Evolutionary conservation across 2,329 filamentous ascomycete species (phyloP).

Genomic region (Cadophora luteo-olivacea): DNA sequence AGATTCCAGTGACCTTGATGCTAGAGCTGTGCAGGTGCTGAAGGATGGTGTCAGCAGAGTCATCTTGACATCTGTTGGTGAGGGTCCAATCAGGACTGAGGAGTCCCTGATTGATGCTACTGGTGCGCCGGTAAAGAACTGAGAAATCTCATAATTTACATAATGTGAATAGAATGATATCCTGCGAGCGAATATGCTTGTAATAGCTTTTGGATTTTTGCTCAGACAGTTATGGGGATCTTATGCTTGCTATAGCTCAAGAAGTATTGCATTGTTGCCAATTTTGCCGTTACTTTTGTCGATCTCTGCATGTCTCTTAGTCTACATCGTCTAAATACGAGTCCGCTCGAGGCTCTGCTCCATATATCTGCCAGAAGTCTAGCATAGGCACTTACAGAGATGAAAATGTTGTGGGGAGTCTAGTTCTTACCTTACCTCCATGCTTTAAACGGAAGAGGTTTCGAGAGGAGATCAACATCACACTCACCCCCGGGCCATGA

Average conservation of each 20-base stretch:
- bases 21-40: conserved; percentile 68
- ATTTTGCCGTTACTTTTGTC: too few species aligned
- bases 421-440: too few species aligned
- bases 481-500: not conserved
- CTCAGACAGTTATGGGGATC: not conserved
- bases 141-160: conserved; percentile 14
- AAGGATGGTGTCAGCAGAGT: conserved; percentile 84
- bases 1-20: conserved; percentile 65
- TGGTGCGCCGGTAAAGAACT: conserved; percentile 51
- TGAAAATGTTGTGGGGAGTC: too few species aligned
- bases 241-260: not conserved
- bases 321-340: too few species aligned
- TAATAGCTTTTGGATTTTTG: conserved; percentile 42
- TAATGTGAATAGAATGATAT: conserved; percentile 16
- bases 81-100: conserved; percentile 82
- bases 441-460: too few species aligned
- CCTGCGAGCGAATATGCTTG: conserved; percentile 1
- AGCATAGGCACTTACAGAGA: too few species aligned
- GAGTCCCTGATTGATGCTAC: conserved; percentile 76
- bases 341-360: too few species aligned
- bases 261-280: not conserved
- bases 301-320: too few species aligned
- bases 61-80: conserved; percentile 90
- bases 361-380: too few species aligned
- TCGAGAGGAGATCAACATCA: not conserved